Conservation (phyloP, 257 asterid genomes). For the Handroanthus guayacan region DNA sequence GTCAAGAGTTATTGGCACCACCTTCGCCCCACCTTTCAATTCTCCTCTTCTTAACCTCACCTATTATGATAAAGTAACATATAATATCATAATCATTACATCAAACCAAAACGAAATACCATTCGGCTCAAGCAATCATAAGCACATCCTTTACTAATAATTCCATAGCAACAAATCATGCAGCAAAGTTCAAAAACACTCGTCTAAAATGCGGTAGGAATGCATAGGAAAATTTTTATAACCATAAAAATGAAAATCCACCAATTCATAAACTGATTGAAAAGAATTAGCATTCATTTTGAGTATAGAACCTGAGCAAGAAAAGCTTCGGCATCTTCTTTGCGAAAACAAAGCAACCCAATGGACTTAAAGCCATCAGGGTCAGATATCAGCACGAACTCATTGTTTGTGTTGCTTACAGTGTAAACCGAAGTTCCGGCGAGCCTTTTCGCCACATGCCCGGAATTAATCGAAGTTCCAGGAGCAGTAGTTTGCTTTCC, state of each 20-base stretch:
- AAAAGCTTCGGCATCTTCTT: constrained; percentile 91
- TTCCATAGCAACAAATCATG: neutral
- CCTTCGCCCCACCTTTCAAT: constrained; percentile 85
- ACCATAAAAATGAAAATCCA: neutral
- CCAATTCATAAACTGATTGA: neutral
- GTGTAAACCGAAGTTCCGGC: constrained; percentile 88
- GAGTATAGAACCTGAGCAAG: constrained; percentile 75
- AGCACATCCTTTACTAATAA: neutral
- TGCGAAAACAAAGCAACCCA: constrained; percentile 92
- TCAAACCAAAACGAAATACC: constrained; percentile 7
- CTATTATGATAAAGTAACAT: constrained; percentile 42
- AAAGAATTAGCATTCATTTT: neutral
- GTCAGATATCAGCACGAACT: constrained; percentile 88
- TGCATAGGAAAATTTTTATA: neutral
- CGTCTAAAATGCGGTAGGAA: neutral
- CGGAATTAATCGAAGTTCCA: constrained; percentile 55
- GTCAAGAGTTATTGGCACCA: constrained; percentile 92
- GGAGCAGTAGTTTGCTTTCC: constrained; percentile 44
- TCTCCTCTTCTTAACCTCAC: constrained; percentile 72
- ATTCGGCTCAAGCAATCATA: neutral
- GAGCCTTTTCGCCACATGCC: constrained; percentile 75
- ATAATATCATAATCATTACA: neutral
- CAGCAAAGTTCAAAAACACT: neutral
- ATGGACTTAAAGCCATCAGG: constrained; percentile 78
- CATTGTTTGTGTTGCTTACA: constrained; percentile 87